phyloP scores from a whole-genome alignment of 2,329 filamentous ascomycete species.

The Thelonectria blattea region DNA sequence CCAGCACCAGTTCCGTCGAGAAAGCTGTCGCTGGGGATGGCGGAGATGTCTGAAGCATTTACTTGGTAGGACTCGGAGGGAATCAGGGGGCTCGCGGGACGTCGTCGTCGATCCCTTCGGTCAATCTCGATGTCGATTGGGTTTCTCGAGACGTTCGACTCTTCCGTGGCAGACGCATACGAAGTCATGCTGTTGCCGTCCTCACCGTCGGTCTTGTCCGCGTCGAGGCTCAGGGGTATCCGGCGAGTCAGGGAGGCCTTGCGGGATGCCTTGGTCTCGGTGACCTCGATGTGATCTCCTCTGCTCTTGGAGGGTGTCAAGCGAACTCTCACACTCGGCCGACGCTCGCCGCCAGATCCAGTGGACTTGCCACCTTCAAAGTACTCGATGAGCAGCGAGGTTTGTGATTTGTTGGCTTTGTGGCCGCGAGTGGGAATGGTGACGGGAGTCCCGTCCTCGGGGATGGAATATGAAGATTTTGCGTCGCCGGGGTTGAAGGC shows the following conservation, averaged over 20 bases:
- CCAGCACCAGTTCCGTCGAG: constrained; percentile 62
- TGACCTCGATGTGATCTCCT: constrained; percentile 81
- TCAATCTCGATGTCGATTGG: constrained; percentile 92
- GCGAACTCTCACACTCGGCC: constrained; percentile 80
- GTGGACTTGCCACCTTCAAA: constrained; percentile 80
- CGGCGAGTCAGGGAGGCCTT: constrained; percentile 65
- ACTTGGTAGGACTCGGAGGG: constrained; percentile 68
- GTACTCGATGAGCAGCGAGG: constrained; percentile 91
- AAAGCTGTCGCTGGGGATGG: constrained; percentile 69
- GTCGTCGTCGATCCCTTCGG: constrained; percentile 61
- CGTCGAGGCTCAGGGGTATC: constrained; percentile 58
- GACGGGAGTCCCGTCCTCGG: constrained; percentile 87
- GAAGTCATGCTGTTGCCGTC: constrained; percentile 74
- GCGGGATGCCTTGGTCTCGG: constrained; percentile 75
- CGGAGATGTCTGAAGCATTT: constrained; percentile 83
- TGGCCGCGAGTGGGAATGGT: constrained; percentile 82
- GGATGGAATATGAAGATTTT: constrained; percentile 79
- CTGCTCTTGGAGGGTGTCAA: constrained; percentile 76
- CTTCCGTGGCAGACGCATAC: constrained; percentile 79
- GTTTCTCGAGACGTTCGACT: constrained; percentile 76
- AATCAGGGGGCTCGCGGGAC: constrained; percentile 71
- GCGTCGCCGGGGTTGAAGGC: constrained; percentile 71
- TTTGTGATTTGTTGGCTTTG: constrained; percentile 72
- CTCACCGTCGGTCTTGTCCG: constrained; percentile 56
- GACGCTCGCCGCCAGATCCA: constrained; percentile 64